These are phyloP conservation scores for Gymnopilus dilepis DNA, from an alignment of 768 basidiomycete genomes.

Conservation along the genomic window DNA sequence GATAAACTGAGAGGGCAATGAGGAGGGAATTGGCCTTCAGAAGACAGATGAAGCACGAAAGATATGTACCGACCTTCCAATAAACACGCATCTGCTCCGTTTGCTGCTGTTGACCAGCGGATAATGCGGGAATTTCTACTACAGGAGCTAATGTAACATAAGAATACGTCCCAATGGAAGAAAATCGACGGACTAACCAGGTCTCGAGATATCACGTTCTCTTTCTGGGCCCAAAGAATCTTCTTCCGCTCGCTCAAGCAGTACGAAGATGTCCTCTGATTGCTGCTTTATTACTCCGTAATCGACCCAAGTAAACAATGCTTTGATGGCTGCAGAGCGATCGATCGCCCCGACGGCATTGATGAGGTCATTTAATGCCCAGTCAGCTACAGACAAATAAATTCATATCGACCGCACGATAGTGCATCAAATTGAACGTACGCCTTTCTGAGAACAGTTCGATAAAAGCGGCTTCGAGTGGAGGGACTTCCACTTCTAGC, in stretches of 20 bases:
- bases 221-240: slow-evolving; percentile 25
- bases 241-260: slow-evolving; percentile 69
- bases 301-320: slow-evolving; percentile 84
- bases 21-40: neutral
- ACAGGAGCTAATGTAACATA: slow-evolving; percentile 36
- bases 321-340: slow-evolving; percentile 67
- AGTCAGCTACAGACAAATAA: slow-evolving; percentile 50
- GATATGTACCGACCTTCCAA: slow-evolving; percentile 79
- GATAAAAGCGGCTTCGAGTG: slow-evolving; percentile 90
- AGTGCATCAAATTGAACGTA: slow-evolving; percentile 28
- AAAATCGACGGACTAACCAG: slow-evolving; percentile 16
- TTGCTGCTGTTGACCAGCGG: slow-evolving; percentile 73
- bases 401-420: neutral
- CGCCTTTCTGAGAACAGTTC: slow-evolving; percentile 83
- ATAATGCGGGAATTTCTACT: slow-evolving; percentile 51
- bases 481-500: slow-evolving; percentile 76
- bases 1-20: slow-evolving; percentile 61
- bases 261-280: slow-evolving; percentile 57
- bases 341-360: slow-evolving; percentile 68
- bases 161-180: no score
- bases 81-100: slow-evolving; percentile 86
- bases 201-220: slow-evolving; percentile 15
- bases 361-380: slow-evolving; percentile 75
- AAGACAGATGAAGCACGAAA: slow-evolving; percentile 1
- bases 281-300: slow-evolving; percentile 80